Base-by-base conservation (phyloP, 73 alveolate genomes). In the Durusdinium trenchii region DNA sequence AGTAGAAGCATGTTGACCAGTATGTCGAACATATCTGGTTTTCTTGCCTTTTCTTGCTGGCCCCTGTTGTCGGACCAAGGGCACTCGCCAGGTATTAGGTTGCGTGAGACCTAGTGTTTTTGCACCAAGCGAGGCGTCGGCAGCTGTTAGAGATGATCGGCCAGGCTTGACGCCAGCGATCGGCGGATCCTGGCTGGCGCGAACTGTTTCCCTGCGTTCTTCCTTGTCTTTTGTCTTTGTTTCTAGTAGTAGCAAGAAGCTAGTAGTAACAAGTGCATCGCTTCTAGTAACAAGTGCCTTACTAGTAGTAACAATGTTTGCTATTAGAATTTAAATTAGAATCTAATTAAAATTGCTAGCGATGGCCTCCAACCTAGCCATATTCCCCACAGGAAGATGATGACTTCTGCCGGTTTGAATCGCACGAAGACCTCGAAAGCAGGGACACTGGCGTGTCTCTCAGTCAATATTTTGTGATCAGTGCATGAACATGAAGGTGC, bases 81-180 rank as follows among this genome's bases (percentile, higher is more conserved):
- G 76, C 6, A 62, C 43, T 6, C 32, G 76, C 16, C 76, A 26
- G 3, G 30, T 2, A 60, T 60, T 60, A 60, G n/a, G 7, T 2
- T 23, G 73, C 30, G 12, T 57, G 69, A 16, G 69, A 57, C 69
- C n/a, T n/a, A n/a, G n/a, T n/a, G n/a, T 45, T 32, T 12, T 0
- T 69, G 82, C 42, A 28, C 43, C 42, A 28, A 69, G n/a, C 42
- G 6, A 89, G 96, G 96, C 98, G 98, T 20, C 98, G 98, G 60
- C 89, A 69, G 78, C 98, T 91, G 61, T 91, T 91, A 46, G 98
- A 71, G 90, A 67, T 54, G 78, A 91, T 91, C 38, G 98, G 98
- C 43, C 90, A 91, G 96, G 96, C 54, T n/a, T n/a, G n/a, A n/a
- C n/a, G n/a, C n/a, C n/a, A n/a, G n/a, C n/a, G n/a, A n/a, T n/a